Evolutionary conservation across 108 stramenopile species (phyloP).

Genomic region (Seminavis robusta): DNA sequence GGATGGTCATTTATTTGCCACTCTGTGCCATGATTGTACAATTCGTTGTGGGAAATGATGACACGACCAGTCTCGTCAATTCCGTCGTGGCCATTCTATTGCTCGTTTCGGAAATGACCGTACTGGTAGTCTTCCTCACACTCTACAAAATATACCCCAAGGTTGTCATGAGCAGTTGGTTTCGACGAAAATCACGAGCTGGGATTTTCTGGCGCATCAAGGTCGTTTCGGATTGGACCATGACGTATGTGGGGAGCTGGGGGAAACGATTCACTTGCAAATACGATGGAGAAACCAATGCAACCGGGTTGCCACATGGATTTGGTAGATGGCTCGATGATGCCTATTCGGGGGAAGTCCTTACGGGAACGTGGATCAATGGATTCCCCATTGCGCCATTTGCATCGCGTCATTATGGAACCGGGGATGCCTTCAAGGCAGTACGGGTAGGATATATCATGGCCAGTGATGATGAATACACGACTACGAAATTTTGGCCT

Average conservation of each 20-base stretch:
- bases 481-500: constrained; percentile 23
- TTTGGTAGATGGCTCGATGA: constrained; percentile 43
- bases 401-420: constrained; percentile 30
- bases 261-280: constrained; percentile 15
- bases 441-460: constrained; percentile 31
- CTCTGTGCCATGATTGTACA: constrained; percentile 14
- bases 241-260: no score
- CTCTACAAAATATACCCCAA: constrained; percentile 31
- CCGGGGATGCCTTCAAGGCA: constrained; percentile 29
- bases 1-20: constrained; percentile 46
- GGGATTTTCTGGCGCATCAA: constrained; percentile 18
- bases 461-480: constrained; percentile 37
- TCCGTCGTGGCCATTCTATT: constrained; percentile 16
- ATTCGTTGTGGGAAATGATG: constrained; percentile 10
- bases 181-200: constrained; percentile 17
- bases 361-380: constrained; percentile 36
- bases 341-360: constrained; percentile 37
- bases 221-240: constrained; percentile 20
- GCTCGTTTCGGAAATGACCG: constrained; percentile 19
- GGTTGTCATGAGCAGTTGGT: constrained; percentile 25
- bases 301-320: constrained; percentile 37
- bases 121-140: constrained; percentile 17
- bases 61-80: background rate
- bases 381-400: constrained; percentile 42
- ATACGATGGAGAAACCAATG: constrained; percentile 33